Base-by-base conservation (phyloP, 331 rosid genomes). In the Acacia concinna region DNA sequence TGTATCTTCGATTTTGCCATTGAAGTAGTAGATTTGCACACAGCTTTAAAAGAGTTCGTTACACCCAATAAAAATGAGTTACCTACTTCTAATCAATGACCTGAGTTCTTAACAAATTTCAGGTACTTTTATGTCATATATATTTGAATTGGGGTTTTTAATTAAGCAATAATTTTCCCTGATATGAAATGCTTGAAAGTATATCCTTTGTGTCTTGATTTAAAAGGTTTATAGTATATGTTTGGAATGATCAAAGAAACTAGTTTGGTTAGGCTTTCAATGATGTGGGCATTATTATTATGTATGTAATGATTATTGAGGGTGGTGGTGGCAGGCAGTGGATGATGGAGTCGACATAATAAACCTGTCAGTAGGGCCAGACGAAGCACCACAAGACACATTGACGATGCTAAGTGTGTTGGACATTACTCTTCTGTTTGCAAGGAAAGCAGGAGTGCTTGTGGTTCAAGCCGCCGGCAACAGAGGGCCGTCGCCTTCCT, bases 401-500 rank as follows among this genome's bases (percentile, higher is more conserved):
- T 47, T 79, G 15, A 93, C 97, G 59, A 90, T 91, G 85, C 79
- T 96, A 28, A 87, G 66, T 63, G 7, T 81, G 17, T 91, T 87
- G 77, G 98, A 96, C n/a, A 79, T 91, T 30, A 62, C 78, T 51
- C 73, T 96, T 84, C 51, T 90, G 80, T 85, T 78, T 86, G 99
- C 97, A 14, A 73, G 88, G 68, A 83, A 85, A 76, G 99, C 98
- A 38, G 98, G 99, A 43, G 83, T 93, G 67, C 81, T 96, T 2
- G 98, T 96, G 80, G 91, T 85, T 51, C 93, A 96, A 81, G 98
- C 98, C 7, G 89, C 92, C 5, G 98, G 97, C 1, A 96, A 96
- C 79, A 80, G 65, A 0, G 99, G 99, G 12, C 99, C 98, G 1
- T 57, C 62, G 25, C 68, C 89, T 82, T 89, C 94, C n/a, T 79